Percentiles rank a stretch among this genome's conserved stretches.
Conservation (phyloP, 345 rosid species). For the Brassica incana region DNA sequence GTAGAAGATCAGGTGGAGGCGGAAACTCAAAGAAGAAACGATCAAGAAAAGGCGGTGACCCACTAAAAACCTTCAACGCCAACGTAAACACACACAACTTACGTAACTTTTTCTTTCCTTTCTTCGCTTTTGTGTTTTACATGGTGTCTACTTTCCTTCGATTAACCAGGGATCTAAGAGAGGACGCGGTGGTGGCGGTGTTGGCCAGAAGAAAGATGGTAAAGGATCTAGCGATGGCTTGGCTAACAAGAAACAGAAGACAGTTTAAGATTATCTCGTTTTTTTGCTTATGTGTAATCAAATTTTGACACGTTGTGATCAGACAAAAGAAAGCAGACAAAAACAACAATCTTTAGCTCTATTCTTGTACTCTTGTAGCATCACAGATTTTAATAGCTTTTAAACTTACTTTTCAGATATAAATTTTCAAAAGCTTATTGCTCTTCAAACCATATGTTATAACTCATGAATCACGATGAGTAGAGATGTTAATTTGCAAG, state of each 20-base stretch:
- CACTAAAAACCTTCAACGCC: slow-evolving; percentile 47
- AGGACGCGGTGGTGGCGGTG: slow-evolving; percentile 21
- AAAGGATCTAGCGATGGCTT: slow-evolving; percentile 30
- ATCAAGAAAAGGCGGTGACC: slow-evolving; percentile 60
- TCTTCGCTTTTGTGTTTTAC: background rate
- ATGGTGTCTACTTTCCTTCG: too few relatives aligned
- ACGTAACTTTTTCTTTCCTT: background rate
- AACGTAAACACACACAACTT: slow-evolving; percentile 3
- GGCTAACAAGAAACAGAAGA: slow-evolving; percentile 37
- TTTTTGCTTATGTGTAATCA: slow-evolving; percentile 14
- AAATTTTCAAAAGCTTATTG: background rate
- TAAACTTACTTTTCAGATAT: background rate
- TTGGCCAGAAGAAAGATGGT: slow-evolving; percentile 36
- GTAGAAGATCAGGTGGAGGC: slow-evolving; percentile 30
- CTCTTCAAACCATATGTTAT: too few relatives aligned
- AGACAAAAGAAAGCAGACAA: slow-evolving; percentile 1
- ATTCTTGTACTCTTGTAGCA: background rate
- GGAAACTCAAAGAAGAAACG: slow-evolving; percentile 46
- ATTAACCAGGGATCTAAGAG: slow-evolving; percentile 37
- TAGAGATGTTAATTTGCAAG: too few relatives aligned
- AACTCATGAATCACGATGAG: too few relatives aligned
- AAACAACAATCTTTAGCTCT: background rate
- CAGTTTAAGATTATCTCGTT: slow-evolving; percentile 11
- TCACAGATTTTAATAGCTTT: background rate
- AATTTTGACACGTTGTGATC: slow-evolving; percentile 30